These are phyloP conservation scores for Ustilago nuda DNA, from an alignment of 1,284 basidiomycete species.

Conservation along the genomic window DNA sequence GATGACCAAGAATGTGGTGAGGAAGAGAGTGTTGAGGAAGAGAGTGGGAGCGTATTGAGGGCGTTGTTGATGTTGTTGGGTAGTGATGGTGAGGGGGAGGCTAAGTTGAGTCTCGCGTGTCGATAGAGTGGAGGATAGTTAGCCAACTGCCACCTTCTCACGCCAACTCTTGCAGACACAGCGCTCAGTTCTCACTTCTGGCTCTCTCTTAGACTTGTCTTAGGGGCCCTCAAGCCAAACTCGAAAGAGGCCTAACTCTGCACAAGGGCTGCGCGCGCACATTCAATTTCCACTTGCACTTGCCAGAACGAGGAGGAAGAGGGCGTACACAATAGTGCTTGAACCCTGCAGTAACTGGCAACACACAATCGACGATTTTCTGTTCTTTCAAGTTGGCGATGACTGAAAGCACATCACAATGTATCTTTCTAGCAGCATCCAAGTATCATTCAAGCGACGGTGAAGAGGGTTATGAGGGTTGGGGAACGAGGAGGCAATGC, in stretches of 20 bases:
- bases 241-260: background rate
- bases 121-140: background rate
- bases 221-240: background rate
- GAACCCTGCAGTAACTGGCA: background rate
- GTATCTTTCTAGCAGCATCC: background rate
- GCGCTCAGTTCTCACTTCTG: background rate
- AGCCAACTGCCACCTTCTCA: background rate
- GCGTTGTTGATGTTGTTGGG: conserved; percentile 11
- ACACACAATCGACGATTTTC: background rate
- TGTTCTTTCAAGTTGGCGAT: background rate
- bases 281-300: background rate
- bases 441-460: background rate
- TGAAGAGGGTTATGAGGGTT: background rate
- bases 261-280: conserved; percentile 5
- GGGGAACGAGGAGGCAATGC: background rate
- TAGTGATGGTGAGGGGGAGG: background rate
- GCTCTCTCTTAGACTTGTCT: background rate
- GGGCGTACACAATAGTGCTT: background rate
- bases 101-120: background rate
- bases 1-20: background rate
- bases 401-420: background rate
- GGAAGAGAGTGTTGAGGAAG: background rate
- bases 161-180: background rate
- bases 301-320: background rate
- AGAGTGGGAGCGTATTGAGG: conserved; percentile 10